Evolutionary conservation across 208 protist species (phyloP), one percentile per base, ranked within the genome.

Genomic region (Trypanosoma theileri): DNA sequence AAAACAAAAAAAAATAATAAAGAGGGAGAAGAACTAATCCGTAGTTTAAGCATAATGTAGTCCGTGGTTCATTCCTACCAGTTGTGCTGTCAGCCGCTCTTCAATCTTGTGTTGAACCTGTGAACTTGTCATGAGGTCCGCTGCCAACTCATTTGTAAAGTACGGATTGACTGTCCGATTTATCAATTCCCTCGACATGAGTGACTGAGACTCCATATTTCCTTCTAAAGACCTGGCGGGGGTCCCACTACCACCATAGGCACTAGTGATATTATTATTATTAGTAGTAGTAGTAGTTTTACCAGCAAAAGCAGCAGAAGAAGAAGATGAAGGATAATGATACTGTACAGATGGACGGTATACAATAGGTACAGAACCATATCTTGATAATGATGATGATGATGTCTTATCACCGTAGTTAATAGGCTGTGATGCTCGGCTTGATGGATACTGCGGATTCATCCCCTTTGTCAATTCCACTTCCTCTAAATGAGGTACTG

Each of bases 51-150:
- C 10, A 48, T 21, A 16, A 56, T 12, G 1, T 35, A 10, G 19
- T 4, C 2, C 24, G 4, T 26, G 17, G 6, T 42, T 50, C 46
- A 35, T 10, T 16, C 21, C 42, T 54, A 41, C 19, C 3, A 69
- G 31, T 9, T 59, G 54, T 44, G 54, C 52, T 19, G 35, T 21
- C 17, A 69, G 53, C 1, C 54, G 54, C 26, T 69, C 54, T 41
- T 69, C 54, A 22, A 69, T 60, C 22, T 52, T 28, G 8, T 46
- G 64, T 54, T 69, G 53, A 40, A 59, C 52, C 54, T 59, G 64
- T 26, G 54, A 59, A 22, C 54, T 69, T n/a, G 53, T 69, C n/a
- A 59, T 21, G 19, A 51, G 9, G 4, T 52, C 24, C 13, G 64
- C 52, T 8, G 62, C 51, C 22, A 67, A n/a, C 35, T 58, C 45